phyloP scores from a whole-genome alignment of 192 early-diverging fungal genomes.

The Backusella australiensis region DNA sequence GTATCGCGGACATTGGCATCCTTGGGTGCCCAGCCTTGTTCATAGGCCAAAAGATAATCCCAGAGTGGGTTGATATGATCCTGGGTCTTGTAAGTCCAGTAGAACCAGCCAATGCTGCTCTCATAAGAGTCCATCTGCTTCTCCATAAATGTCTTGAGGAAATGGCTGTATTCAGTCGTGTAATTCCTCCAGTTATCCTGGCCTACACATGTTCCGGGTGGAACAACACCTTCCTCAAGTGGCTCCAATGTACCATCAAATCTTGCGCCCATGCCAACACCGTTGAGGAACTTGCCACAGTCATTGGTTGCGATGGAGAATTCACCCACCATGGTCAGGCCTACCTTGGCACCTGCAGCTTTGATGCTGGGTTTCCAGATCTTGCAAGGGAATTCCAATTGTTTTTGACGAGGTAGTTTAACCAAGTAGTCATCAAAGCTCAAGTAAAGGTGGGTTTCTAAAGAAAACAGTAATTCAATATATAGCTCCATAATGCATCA shows the following conservation, averaged over 20 bases:
- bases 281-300: slow-evolving; percentile 74
- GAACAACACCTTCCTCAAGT: slow-evolving; percentile 32
- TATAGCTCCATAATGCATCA: neutral
- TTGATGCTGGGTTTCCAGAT: slow-evolving; percentile 25
- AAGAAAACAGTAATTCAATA: neutral
- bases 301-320: slow-evolving; percentile 70
- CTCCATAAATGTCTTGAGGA: slow-evolving; percentile 48
- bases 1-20: slow-evolving; percentile 37
- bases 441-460: slow-evolving; percentile 52
- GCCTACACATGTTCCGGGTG: slow-evolving; percentile 57
- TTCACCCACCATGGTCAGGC: slow-evolving; percentile 70
- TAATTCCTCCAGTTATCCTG: slow-evolving; percentile 45
- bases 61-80: slow-evolving; percentile 61
- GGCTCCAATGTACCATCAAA: slow-evolving; percentile 59
- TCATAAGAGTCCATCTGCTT: slow-evolving; percentile 68
- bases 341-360: slow-evolving; percentile 37
- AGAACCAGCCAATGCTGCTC: slow-evolving; percentile 60
- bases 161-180: slow-evolving; percentile 41
- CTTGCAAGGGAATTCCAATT: slow-evolving; percentile 27
- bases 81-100: slow-evolving; percentile 74
- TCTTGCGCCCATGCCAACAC: slow-evolving; percentile 53
- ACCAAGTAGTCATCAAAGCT: slow-evolving; percentile 44
- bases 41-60: slow-evolving; percentile 63
- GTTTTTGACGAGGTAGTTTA: slow-evolving; percentile 18
- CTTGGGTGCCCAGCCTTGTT: slow-evolving; percentile 65